These are phyloP conservation scores for Rutstroemia sp. DNA, from an alignment of 2,329 filamentous ascomycete genomes.

Conservation along the genomic window DNA sequence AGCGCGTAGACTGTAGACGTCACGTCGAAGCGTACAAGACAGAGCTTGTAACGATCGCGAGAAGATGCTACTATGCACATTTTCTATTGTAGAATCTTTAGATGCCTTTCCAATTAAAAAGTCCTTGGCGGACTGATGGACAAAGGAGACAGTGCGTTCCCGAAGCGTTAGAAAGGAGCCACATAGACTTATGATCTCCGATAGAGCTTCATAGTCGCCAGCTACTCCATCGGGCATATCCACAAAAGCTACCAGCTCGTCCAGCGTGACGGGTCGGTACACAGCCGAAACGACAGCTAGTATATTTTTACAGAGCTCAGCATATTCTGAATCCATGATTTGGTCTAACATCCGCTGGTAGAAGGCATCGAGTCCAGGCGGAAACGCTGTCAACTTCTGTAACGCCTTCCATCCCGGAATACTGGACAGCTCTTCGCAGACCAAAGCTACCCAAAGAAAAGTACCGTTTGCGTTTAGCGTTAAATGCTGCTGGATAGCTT, in stretches of 20 bases:
- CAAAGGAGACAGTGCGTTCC: neutral
- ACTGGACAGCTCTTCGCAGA: neutral
- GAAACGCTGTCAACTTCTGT: neutral
- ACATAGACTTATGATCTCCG: neutral
- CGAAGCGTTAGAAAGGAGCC: neutral
- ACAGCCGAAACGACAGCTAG: too few species aligned
- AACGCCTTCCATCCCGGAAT: neutral
- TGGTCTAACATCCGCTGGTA: neutral
- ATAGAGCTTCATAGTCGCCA: neutral
- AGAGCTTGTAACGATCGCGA: neutral
- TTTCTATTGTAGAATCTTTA: neutral
- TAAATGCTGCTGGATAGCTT: neutral
- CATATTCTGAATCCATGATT: too few species aligned
- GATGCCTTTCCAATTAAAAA: neutral
- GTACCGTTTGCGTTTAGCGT: neutral
- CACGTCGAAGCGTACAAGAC: neutral
- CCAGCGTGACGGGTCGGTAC: neutral
- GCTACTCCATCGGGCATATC: neutral
- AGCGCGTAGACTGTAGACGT: neutral
- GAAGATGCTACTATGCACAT: neutral
- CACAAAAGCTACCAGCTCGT: neutral
- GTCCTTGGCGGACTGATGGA: neutral
- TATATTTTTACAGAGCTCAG: too few species aligned
- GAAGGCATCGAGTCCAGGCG: neutral
- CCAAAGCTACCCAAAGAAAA: slow-evolving; percentile 1